phyloP scores from a whole-genome alignment of 139 green algal species.

The Closterium sp. region DNA sequence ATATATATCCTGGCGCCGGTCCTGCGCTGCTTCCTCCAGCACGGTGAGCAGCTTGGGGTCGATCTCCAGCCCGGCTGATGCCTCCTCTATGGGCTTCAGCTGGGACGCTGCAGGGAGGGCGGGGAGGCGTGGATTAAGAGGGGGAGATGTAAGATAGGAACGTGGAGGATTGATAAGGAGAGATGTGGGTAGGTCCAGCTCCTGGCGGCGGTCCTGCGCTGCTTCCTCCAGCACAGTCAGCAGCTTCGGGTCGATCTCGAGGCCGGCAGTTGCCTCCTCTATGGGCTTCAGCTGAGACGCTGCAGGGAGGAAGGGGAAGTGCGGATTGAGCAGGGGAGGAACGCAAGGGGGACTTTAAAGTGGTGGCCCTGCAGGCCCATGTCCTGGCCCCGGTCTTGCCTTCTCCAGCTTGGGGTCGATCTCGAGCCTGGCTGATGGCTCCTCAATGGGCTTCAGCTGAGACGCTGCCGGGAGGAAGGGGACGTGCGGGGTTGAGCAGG shows the following conservation, averaged over 20 bases:
- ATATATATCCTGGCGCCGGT: not conserved
- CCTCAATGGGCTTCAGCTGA: slow-evolving; percentile 13
- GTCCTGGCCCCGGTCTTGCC: not conserved
- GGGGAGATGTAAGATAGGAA: no score
- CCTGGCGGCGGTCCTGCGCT: not conserved
- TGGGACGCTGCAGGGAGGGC: not conserved
- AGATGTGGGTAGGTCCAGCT: slow-evolving; percentile 19
- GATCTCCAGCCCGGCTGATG: not conserved
- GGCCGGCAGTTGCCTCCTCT: not conserved
- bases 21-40: slow-evolving; percentile 14
- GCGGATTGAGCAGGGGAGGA: no score
- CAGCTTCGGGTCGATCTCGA: slow-evolving; percentile 28
- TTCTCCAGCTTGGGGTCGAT: slow-evolving; percentile 33
- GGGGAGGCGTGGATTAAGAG: not conserved
- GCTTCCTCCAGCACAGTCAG: slow-evolving; percentile 27
- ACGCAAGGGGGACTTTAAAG: no score
- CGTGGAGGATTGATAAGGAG: no score
- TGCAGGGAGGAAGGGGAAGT: not conserved
- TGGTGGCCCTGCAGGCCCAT: not conserved
- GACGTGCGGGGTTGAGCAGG: not conserved
- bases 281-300: slow-evolving; percentile 6
- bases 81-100: slow-evolving; percentile 21
- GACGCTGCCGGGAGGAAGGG: not conserved
- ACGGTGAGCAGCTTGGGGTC: slow-evolving; percentile 24
- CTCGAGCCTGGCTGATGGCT: not conserved